Evolutionary conservation across 2,329 filamentous ascomycete genomes (phyloP).

Genomic region (Phoma sp.): DNA sequence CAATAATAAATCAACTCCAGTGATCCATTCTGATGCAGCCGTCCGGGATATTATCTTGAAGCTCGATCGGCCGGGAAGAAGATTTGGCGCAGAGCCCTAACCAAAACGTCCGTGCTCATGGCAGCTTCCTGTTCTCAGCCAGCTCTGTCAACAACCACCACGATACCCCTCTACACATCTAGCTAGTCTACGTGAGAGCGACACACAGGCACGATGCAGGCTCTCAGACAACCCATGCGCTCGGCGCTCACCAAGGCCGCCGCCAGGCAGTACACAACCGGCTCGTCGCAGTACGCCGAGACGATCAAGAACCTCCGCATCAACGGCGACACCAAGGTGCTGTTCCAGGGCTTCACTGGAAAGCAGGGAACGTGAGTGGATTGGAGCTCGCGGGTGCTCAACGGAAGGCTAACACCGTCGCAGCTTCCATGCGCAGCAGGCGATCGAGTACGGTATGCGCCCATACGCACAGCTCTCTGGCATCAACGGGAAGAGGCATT

Average conservation of each 20-base stretch:
- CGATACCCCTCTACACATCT: constrained; percentile 24
- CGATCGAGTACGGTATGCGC: constrained; percentile 91
- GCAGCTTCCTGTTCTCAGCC: constrained; percentile 31
- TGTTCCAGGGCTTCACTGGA: constrained; percentile 97
- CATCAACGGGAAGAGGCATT: constrained; percentile 32
- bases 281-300: constrained; percentile 62
- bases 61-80: constrained; percentile 11
- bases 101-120: constrained; percentile 17
- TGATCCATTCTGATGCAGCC: no score
- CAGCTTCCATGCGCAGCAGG: constrained; percentile 97
- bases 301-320: constrained; percentile 80
- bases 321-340: constrained; percentile 89
- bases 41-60: constrained; percentile 20
- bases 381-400: background rate
- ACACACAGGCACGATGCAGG: constrained; percentile 73
- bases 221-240: constrained; percentile 76
- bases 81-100: constrained; percentile 19
- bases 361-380: constrained; percentile 79
- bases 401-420: constrained; percentile 20
- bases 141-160: constrained; percentile 27
- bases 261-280: constrained; percentile 79
- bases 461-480: constrained; percentile 22
- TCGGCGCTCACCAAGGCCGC: constrained; percentile 72
- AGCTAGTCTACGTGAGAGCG: constrained; percentile 22
- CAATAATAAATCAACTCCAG: no score